phyloP scores from a whole-genome alignment of 345 rosid species.

The Raphanus raphanistrum region DNA sequence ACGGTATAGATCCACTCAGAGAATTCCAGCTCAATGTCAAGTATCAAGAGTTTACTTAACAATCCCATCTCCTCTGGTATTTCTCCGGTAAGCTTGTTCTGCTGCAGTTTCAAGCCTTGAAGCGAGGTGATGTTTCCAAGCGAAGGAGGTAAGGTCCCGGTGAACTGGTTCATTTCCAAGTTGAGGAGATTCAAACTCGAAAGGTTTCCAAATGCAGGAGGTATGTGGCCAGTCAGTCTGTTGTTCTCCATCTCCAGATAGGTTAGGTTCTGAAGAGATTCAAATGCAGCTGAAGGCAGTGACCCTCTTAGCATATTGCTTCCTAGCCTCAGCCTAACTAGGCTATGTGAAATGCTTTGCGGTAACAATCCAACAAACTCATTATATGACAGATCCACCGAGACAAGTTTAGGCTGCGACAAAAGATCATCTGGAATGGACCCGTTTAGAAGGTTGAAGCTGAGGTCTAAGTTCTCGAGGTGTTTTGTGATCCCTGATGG shows the following conservation, averaged over 20 bases:
- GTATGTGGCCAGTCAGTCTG: constrained; percentile 49
- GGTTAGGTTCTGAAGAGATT: constrained; percentile 36
- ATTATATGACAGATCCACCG: constrained; percentile 64
- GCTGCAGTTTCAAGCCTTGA: constrained; percentile 60
- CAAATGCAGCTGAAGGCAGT: constrained; percentile 41
- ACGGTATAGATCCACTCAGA: constrained; percentile 60
- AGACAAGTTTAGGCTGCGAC: constrained; percentile 33
- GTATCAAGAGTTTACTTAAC: constrained; percentile 36
- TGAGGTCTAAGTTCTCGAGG: constrained; percentile 55
- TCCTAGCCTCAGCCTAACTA: constrained; percentile 74
- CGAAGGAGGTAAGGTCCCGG: constrained; percentile 45
- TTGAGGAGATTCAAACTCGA: constrained; percentile 51
- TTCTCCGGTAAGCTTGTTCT: constrained; percentile 53
- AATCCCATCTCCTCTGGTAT: constrained; percentile 46
- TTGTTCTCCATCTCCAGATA: constrained; percentile 79
- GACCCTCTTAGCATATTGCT: constrained; percentile 48
- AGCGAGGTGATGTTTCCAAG: constrained; percentile 48
- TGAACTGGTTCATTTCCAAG: constrained; percentile 56
- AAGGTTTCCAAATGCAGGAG: constrained; percentile 26
- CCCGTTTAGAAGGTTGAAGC: constrained; percentile 55
- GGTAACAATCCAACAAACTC: constrained; percentile 51
- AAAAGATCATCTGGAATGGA: constrained; percentile 53
- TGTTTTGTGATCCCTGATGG: constrained; percentile 52
- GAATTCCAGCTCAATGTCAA: constrained; percentile 63
- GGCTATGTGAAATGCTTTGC: constrained; percentile 36